Conservation (phyloP, 169 alveolate genomes). For the Plasmodium sp. region DNA sequence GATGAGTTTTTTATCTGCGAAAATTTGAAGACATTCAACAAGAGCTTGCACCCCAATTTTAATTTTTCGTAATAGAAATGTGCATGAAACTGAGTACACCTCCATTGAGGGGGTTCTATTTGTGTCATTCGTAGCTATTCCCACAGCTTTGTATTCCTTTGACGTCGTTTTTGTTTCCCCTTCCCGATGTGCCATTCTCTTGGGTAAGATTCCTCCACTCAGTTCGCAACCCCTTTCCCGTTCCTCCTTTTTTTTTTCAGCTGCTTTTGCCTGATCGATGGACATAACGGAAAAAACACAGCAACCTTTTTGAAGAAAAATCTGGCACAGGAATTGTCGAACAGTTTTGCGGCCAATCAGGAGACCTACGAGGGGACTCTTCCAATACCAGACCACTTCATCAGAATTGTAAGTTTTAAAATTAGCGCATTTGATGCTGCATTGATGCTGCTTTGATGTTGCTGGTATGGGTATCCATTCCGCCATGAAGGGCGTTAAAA, state of each 20-base stretch:
- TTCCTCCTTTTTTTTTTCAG: constrained; percentile 6
- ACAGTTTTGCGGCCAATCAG: constrained; percentile 30
- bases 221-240: neutral
- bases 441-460: no score
- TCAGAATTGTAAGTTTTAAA: constrained; percentile 31
- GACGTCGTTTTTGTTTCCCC: neutral
- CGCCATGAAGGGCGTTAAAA: neutral
- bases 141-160: neutral
- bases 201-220: neutral
- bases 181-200: neutral
- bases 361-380: constrained; percentile 57
- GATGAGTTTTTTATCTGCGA: constrained; percentile 79
- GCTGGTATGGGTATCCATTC: neutral
- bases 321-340: constrained; percentile 63
- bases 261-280: constrained; percentile 66
- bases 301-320: constrained; percentile 62
- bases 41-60: constrained; percentile 56
- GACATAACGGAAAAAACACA: constrained; percentile 68
- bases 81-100: neutral
- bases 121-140: neutral
- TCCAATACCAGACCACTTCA: constrained; percentile 68
- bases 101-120: neutral
- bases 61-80: constrained; percentile 49
- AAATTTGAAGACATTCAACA: constrained; percentile 56
- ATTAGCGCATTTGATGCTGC: neutral